These are phyloP conservation scores for Penicillium hordei DNA, from an alignment of 2,329 filamentous ascomycete species.

Conservation along the genomic window DNA sequence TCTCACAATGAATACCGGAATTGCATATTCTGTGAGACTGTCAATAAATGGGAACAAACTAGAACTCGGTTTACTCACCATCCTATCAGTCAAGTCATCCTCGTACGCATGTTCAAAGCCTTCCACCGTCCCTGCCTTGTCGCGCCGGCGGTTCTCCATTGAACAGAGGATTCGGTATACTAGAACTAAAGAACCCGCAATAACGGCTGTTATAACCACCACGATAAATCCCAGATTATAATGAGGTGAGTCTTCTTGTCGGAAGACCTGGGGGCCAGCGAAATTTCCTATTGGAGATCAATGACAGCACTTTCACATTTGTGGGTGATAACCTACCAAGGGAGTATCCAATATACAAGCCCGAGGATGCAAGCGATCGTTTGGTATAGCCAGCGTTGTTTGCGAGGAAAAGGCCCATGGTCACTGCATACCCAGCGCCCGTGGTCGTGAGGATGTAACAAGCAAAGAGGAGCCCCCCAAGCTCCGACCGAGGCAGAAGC, in stretches of 20 bases:
- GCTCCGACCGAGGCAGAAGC: not conserved
- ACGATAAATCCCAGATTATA: not conserved
- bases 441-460: not conserved
- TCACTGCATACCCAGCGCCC: not conserved
- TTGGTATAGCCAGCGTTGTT: constrained; percentile 1
- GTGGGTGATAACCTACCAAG: not conserved
- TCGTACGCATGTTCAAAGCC: constrained; percentile 1
- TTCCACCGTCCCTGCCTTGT: not conserved
- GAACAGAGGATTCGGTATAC: not conserved
- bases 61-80: not conserved
- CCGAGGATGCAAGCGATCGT: not conserved
- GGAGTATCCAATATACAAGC: not conserved
- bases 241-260: not conserved
- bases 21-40: not conserved
- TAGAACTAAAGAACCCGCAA: not conserved
- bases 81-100: not conserved
- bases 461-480: not conserved
- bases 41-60: not conserved
- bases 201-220: not conserved
- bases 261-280: not conserved
- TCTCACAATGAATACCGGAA: not conserved
- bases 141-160: not conserved
- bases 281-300: not conserved
- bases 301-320: not conserved
- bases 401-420: not conserved